phyloP scores from a whole-genome alignment of 176 grass and related monocot genomes.

The Alloteropsis semialata region DNA sequence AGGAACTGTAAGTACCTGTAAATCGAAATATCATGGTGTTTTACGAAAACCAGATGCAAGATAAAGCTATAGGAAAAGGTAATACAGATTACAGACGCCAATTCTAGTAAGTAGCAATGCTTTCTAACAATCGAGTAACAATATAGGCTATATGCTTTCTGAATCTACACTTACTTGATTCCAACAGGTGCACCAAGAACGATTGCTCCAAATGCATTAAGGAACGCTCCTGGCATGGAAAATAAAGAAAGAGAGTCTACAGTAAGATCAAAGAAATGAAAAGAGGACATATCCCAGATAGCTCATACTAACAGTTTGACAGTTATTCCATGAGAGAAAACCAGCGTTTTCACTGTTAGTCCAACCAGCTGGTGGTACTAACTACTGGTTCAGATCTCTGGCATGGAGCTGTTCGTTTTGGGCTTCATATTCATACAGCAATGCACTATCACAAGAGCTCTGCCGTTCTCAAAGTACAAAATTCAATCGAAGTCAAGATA shows the following conservation, averaged over 20 bases:
- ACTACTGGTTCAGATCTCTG: not conserved
- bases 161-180: constrained; percentile 52
- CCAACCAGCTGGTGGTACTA: not conserved
- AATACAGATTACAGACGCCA: not conserved
- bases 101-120: not conserved
- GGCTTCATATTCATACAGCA: not conserved
- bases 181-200: constrained; percentile 87
- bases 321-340: not conserved
- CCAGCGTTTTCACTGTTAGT: not conserved
- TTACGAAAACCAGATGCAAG: not conserved
- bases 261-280: constrained; percentile 22
- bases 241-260: not conserved
- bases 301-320: not conserved
- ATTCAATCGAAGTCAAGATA: not conserved
- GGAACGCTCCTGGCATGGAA: constrained; percentile 51
- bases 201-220: constrained; percentile 96
- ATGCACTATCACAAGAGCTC: not conserved
- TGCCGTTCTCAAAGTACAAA: not conserved
- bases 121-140: not conserved
- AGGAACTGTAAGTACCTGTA: not conserved
- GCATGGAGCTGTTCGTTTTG: not conserved
- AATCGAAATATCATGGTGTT: not conserved
- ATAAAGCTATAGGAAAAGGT: not conserved
- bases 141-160: not conserved
- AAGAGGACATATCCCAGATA: not conserved